Evolutionary conservation across 2,329 filamentous ascomycete species (phyloP).

Genomic region (Claviceps fusiformis): DNA sequence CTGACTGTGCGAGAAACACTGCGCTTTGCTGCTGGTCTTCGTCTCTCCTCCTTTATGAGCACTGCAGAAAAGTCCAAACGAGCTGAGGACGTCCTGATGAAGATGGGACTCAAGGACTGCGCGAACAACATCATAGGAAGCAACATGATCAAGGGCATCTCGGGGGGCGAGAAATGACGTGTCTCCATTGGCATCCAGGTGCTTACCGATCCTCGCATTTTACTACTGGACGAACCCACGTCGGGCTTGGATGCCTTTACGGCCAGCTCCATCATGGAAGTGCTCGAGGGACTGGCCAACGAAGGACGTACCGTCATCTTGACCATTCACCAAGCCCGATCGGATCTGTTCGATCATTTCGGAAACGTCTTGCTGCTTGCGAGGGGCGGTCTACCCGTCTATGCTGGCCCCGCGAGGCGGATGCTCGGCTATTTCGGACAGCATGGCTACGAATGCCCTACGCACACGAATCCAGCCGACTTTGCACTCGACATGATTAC

Average conservation of each 20-base stretch:
- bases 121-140: constrained; percentile 62
- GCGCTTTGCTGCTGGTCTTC: constrained; percentile 54
- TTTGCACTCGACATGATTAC: constrained; percentile 68
- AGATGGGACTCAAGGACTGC: constrained; percentile 67
- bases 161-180: constrained; percentile 64
- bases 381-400: constrained; percentile 54
- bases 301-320: constrained; percentile 63
- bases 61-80: constrained; percentile 51
- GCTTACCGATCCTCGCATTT: constrained; percentile 57
- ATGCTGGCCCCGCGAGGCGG: constrained; percentile 45
- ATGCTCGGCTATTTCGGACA: constrained; percentile 53
- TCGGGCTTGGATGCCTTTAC: constrained; percentile 69
- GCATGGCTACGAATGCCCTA: constrained; percentile 50
- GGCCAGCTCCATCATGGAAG: constrained; percentile 62
- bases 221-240: constrained; percentile 65
- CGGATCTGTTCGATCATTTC: constrained; percentile 58
- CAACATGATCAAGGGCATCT: constrained; percentile 63
- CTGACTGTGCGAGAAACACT: constrained; percentile 66
- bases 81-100: constrained; percentile 58
- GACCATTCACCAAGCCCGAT: constrained; percentile 68
- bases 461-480: constrained; percentile 62
- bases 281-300: constrained; percentile 53
- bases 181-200: constrained; percentile 70
- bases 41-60: constrained; percentile 58
- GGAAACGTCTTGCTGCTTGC: constrained; percentile 59